phyloP scores from a whole-genome alignment of 495 filamentous ascomycete genomes.

The Gamarada debralockiae region DNA sequence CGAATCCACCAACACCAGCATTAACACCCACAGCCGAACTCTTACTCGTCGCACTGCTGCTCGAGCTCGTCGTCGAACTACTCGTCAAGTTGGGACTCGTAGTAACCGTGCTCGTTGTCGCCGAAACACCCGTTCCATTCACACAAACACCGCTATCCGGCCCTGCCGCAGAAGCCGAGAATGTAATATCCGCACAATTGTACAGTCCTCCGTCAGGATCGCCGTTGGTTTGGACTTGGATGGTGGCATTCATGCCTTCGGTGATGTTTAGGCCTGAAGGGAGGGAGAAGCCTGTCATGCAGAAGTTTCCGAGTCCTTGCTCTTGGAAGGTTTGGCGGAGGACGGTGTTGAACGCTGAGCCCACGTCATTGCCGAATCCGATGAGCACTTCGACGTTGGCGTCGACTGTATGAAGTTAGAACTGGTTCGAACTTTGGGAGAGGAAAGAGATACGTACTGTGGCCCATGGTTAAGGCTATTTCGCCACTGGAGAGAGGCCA shows the following conservation, averaged over 20 bases:
- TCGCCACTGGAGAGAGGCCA: slow-evolving; percentile 45
- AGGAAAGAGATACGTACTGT: neutral
- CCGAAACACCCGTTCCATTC: slow-evolving; percentile 47
- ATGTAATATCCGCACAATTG: slow-evolving; percentile 28
- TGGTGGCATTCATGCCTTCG: slow-evolving; percentile 49
- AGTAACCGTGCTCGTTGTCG: too few species aligned
- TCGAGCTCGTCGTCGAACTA: too few species aligned
- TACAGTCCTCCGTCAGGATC: slow-evolving; percentile 51
- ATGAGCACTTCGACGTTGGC: slow-evolving; percentile 54
- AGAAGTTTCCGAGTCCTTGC: slow-evolving; percentile 53
- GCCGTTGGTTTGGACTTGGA: slow-evolving; percentile 56
- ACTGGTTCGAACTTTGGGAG: slow-evolving; percentile 20
- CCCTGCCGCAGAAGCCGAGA: neutral
- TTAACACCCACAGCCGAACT: too few species aligned
- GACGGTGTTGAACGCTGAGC: slow-evolving; percentile 45
- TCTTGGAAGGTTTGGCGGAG: slow-evolving; percentile 45
- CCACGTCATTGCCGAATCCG: slow-evolving; percentile 43
- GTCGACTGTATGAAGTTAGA: slow-evolving; percentile 44
- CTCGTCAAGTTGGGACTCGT: too few species aligned
- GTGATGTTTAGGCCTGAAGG: slow-evolving; percentile 20
- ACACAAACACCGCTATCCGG: slow-evolving; percentile 1
- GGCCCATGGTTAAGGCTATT: slow-evolving; percentile 36
- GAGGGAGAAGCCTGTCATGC: slow-evolving; percentile 41
- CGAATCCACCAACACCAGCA: too few species aligned
- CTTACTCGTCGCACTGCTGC: too few species aligned